Evolutionary conservation across 2,329 filamentous ascomycete species (phyloP).

Genomic region (Aureobasidium leucospermi): DNA sequence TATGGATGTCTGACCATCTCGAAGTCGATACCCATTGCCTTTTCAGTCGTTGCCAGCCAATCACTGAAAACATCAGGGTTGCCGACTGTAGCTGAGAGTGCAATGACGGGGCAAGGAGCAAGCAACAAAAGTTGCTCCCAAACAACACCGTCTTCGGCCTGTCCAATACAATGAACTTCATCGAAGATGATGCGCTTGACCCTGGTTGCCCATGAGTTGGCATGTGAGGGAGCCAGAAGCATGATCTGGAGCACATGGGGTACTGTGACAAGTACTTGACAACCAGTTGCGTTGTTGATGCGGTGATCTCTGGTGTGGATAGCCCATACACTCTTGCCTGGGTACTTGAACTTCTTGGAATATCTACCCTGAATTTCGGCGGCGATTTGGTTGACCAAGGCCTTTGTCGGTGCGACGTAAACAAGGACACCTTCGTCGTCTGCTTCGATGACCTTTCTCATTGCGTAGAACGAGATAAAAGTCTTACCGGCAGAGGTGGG

Average conservation of each 20-base stretch:
- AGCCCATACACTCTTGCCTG: constrained; percentile 64
- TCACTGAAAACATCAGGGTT: constrained; percentile 63
- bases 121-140: constrained; percentile 73
- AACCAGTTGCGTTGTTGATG: constrained; percentile 65
- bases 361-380: constrained; percentile 71
- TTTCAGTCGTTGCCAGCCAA: constrained; percentile 61
- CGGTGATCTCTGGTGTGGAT: constrained; percentile 71
- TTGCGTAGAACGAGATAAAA: constrained; percentile 78
- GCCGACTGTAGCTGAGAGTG: constrained; percentile 71
- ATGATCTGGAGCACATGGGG: constrained; percentile 75
- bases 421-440: constrained; percentile 65
- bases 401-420: constrained; percentile 76
- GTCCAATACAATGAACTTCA: constrained; percentile 73
- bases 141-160: constrained; percentile 66
- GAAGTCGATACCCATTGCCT: constrained; percentile 54
- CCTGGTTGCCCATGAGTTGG: constrained; percentile 57
- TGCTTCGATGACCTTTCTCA: constrained; percentile 64
- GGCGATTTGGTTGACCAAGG: constrained; percentile 75
- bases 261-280: constrained; percentile 70
- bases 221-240: constrained; percentile 59
- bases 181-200: constrained; percentile 75
- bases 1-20: constrained; percentile 61
- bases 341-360: constrained; percentile 55
- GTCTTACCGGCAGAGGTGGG: constrained; percentile 76
- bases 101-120: constrained; percentile 69